Conservation (phyloP, 23 red algal genomes). For the Agarophyton chilense region DNA sequence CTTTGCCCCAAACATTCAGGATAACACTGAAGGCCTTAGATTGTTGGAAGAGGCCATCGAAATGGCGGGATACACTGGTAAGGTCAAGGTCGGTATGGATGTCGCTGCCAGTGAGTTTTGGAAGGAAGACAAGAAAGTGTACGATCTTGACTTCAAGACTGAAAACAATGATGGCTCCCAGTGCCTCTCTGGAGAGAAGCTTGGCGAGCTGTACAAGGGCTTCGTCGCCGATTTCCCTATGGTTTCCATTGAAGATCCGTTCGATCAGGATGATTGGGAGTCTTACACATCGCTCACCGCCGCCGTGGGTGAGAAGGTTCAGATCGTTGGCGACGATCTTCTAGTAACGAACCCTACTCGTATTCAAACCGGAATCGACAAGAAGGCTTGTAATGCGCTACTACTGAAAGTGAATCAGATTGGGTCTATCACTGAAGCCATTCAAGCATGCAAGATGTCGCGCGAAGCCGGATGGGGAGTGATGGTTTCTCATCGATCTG, state of each 20-base stretch:
- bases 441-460: slow-evolving; percentile 74
- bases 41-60: slow-evolving; percentile 88
- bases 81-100: slow-evolving; percentile 92
- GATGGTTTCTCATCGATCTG: slow-evolving; percentile 92
- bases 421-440: slow-evolving; percentile 87
- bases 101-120: slow-evolving; percentile 92
- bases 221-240: slow-evolving; percentile 75
- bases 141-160: slow-evolving; percentile 97
- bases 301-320: slow-evolving; percentile 73
- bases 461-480: slow-evolving; percentile 91
- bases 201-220: slow-evolving; percentile 83
- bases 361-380: slow-evolving; percentile 85
- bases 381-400: slow-evolving; percentile 90
- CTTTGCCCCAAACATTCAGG: slow-evolving; percentile 90
- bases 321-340: slow-evolving; percentile 97
- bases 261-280: slow-evolving; percentile 94
- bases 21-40: slow-evolving; percentile 77
- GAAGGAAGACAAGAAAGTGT: slow-evolving; percentile 58
- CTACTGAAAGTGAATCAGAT: slow-evolving; percentile 94
- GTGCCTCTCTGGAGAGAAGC: slow-evolving; percentile 60
- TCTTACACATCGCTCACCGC: slow-evolving; percentile 80
- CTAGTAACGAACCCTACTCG: slow-evolving; percentile 90
- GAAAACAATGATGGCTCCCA: slow-evolving; percentile 67
- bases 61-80: slow-evolving; percentile 79
- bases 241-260: slow-evolving; percentile 97